Conservation (phyloP, 129 eudicot species). For the Flaveria robusta region DNA sequence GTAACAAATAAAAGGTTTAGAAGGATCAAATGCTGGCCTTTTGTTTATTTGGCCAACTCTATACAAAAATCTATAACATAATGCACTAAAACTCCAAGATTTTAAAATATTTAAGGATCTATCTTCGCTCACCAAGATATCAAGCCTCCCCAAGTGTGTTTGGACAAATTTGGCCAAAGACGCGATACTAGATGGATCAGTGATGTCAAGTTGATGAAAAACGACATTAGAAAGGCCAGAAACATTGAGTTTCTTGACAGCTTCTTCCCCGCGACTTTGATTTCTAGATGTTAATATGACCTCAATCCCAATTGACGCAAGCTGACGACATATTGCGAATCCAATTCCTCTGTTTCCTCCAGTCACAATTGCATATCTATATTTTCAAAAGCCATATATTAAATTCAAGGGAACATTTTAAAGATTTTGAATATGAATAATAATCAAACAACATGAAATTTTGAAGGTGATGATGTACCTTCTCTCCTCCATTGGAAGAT, state of each 20-base stretch:
- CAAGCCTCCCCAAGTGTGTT: background rate
- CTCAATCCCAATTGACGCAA: constrained; percentile 5
- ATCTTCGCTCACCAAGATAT: background rate
- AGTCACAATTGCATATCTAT: constrained; percentile 4
- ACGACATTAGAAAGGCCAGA: constrained; percentile 6
- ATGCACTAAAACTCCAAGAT: background rate
- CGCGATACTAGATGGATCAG: background rate
- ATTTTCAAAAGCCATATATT: background rate
- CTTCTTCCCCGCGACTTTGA: constrained; percentile 14
- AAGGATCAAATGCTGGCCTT: too few relatives aligned
- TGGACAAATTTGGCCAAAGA: background rate
- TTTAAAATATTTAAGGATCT: background rate
- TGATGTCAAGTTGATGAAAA: constrained; percentile 21
- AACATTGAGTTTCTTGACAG: background rate
- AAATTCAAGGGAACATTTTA: background rate
- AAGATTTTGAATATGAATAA: background rate
- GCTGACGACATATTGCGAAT: constrained; percentile 20
- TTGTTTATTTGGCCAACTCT: too few relatives aligned
- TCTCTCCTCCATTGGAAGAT: constrained; percentile 13
- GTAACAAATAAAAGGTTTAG: too few relatives aligned
- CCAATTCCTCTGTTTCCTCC: constrained; percentile 26
- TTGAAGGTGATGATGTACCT: background rate
- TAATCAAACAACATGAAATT: background rate
- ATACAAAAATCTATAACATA: too few relatives aligned
- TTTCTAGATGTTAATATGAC: constrained; percentile 21